Base-by-base conservation (phyloP, 352 stramenopile species). In the Phytophthora syringae region DNA sequence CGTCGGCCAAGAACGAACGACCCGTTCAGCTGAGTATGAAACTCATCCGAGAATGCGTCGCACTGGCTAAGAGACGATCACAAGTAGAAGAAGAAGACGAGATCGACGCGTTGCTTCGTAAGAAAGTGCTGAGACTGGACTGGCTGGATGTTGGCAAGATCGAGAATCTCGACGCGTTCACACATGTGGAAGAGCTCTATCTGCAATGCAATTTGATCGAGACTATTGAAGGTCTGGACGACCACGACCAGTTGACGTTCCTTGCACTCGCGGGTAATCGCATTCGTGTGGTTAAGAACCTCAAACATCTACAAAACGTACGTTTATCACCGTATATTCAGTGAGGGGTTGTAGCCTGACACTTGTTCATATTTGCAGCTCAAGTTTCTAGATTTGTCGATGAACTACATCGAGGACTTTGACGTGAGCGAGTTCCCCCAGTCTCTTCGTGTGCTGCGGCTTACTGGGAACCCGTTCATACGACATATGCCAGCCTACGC, bases 121-220 rank as follows among this genome's bases (percentile, higher is more conserved):
- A 86, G 52, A 89, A 86, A 67, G 60, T 77, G 25, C 52, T 94
- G 37, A 76, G 85, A 4, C 42, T 94, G 5, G 85, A 94, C 72
- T 92, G 82, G 85, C 74, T 90, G 28, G 81, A 80, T 52, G 77
- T 94, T 24, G 72, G 77, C 27, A 72, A 76, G 48, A 90, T 94
- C 34, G 85, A 94, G 52, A 92, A 94, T 43, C 50, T 94, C 4
- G 82, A 94, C 25, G 83, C 74, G 44, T 91, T 91, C 48, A 88
- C 78, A 27, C 82, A 92, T 44, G 64, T 94, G 28, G 70, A 89
- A 40, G 83, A 92, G 57, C 53, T 94, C 25, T 92, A 92, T 54
- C 71, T 94, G 3, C 85, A 94, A 70, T 83, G 90, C 56, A 94
- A 94, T 60, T 39, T 85, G 42, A 80, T 94, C 16, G 51, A 76